phyloP scores from a whole-genome alignment of 805 yeast genomes.

The Wickerhamiella allomyrinae region DNA sequence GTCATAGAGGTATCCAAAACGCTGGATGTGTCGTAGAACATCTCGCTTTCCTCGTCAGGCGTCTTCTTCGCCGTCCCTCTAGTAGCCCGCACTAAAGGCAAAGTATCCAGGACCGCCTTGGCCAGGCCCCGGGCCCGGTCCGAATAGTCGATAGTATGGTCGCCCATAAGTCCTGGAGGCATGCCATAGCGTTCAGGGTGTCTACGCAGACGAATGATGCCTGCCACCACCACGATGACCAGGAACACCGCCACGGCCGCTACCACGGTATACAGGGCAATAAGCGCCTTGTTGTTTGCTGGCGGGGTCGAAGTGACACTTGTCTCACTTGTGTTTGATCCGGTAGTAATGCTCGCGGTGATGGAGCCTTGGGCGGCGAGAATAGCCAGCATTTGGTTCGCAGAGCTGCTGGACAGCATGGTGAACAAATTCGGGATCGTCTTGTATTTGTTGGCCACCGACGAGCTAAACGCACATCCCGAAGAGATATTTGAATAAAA shows the following conservation, averaged over 20 bases:
- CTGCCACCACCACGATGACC: slow-evolving; percentile 20
- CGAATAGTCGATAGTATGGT: slow-evolving; percentile 8
- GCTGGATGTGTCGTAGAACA: neutral
- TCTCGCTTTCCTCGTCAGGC: neutral
- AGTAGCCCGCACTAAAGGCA: slow-evolving; percentile 22
- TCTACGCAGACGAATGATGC: slow-evolving; percentile 24
- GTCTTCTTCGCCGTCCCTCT: neutral
- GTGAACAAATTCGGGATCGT: slow-evolving; percentile 10
- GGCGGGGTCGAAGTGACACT: neutral
- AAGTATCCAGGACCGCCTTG: slow-evolving; percentile 25
- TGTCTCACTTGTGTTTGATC: neutral
- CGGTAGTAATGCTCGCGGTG: neutral
- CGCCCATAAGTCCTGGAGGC: slow-evolving; percentile 4
- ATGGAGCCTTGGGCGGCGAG: neutral
- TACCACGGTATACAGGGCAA: slow-evolving; percentile 2
- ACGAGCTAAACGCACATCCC: slow-evolving; percentile 5
- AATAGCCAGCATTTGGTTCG: neutral
- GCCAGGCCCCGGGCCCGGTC: slow-evolving; percentile 25
- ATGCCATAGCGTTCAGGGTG: slow-evolving; percentile 26
- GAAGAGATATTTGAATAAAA: slow-evolving; percentile 4
- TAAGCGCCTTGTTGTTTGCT: neutral
- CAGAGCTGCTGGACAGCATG: neutral
- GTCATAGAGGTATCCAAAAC: too few relatives aligned
- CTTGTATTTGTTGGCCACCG: neutral
- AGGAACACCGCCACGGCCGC: slow-evolving; percentile 2